Base-by-base conservation (phyloP, 345 rosid species). In the Ceriops decandra region DNA sequence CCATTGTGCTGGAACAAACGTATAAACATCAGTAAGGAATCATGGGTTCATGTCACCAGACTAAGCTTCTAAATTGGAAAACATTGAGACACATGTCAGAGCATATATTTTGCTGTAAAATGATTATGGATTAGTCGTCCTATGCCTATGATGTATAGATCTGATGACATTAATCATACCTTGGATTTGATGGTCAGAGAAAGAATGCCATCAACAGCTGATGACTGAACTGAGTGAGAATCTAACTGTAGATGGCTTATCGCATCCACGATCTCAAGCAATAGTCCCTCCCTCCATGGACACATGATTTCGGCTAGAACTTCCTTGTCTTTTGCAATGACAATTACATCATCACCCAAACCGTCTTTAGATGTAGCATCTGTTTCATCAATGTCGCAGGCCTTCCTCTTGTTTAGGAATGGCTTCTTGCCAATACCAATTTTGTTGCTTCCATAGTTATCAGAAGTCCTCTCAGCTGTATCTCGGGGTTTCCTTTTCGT, bases 231-330 rank as follows among this genome's bases (percentile, higher is more conserved):
- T 0, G 95, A 82, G 73, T 87, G 86, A 42, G 90, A 90, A 84
- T 95, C 97, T 65, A 95, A 67, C 60, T 74, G 78, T 64, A 87
- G 87, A 76, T 68, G 74, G 84, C 85, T 83, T 28, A 80, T 67
- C 30, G 80, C 93, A 80, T 87, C 93, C 82, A 95, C 81, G 52
- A 95, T 81, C 81, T 87, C 92, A 5, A 95, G 83, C 79, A 95
- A 73, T 62, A 90, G 60, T 42, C 96, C 93, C 67, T 95, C 99
- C 80, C 82, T 85, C 92, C 89, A 91, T 13, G 76, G 74, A 79
- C 98, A 88, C 66, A 75, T 80, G 26, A 95, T 76, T 74, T 88
- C 91, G 30, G 90, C 87, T 68, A 76, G 51, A 70, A 88, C 86
- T 62, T 84, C 89, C 46, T 75, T 77, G 20, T 85, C 86, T 6